Percentiles rank a stretch among this genome's conserved stretches.
Conservation (phyloP, 1,139 yeast species). For the Hanseniaspora sp. region DNA sequence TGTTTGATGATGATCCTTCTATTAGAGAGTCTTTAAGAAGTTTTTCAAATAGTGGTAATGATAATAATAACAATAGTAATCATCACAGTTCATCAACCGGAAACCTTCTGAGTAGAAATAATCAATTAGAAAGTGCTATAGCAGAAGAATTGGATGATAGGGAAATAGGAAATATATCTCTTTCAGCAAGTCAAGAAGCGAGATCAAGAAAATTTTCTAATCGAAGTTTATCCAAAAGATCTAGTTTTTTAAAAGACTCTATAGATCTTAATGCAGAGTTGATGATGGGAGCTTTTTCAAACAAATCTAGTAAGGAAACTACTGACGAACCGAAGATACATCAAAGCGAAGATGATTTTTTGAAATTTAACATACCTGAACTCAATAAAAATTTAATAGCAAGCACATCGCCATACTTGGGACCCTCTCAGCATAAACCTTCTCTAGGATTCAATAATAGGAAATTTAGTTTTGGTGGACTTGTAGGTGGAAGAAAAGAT, state of each 20-base stretch:
- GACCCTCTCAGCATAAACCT: slow-evolving; percentile 6
- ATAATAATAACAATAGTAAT: neutral
- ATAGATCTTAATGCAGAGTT: slow-evolving; percentile 15
- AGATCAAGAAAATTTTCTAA: slow-evolving; percentile 6
- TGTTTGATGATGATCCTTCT: slow-evolving; percentile 13
- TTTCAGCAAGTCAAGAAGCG: neutral
- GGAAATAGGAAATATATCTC: neutral
- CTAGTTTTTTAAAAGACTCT: slow-evolving; percentile 13
- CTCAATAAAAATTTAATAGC: neutral
- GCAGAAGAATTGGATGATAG: neutral
- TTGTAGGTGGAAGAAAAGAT: slow-evolving; percentile 10
- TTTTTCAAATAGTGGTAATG: neutral
- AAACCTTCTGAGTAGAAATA: neutral
- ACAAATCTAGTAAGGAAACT: slow-evolving; percentile 12
- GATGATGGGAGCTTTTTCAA: slow-evolving; percentile 11
- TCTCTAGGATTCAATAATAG: slow-evolving; percentile 3
- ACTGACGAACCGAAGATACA: slow-evolving; percentile 1
- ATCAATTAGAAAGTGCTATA: neutral
- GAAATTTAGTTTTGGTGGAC: slow-evolving; percentile 14
- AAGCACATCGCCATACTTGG: slow-evolving; percentile 11
- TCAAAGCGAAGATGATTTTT: slow-evolving; percentile 13
- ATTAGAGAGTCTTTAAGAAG: slow-evolving; percentile 14
- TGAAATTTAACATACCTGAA: slow-evolving; percentile 9
- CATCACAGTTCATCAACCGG: neutral
- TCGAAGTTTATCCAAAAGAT: slow-evolving; percentile 2